phyloP scores from a whole-genome alignment of 1,284 basidiomycete species.

The Microbotryomycetes sp. region DNA sequence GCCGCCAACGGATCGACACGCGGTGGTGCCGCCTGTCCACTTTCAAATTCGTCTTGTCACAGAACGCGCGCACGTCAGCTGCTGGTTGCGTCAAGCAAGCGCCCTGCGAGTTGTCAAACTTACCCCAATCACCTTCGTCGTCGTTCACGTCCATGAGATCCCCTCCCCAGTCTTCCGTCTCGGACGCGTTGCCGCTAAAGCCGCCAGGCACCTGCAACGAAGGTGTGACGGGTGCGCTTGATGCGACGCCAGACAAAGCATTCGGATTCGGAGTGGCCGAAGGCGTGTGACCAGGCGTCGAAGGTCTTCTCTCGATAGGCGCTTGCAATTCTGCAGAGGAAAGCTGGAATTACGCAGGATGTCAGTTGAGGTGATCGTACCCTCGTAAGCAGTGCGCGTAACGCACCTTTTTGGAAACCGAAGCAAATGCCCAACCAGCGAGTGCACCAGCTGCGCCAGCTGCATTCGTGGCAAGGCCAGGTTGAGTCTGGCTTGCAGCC shows the following conservation, averaged over 20 bases:
- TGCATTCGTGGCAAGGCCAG: conserved; percentile 68
- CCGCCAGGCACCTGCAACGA: conserved; percentile 48
- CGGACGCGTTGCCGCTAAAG: conserved; percentile 48
- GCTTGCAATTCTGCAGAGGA: conserved; percentile 35
- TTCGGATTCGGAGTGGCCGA: not conserved
- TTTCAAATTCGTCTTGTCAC: conserved; percentile 28
- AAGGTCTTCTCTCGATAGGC: conserved; percentile 38
- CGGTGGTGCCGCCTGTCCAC: conserved; percentile 13
- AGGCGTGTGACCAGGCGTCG: conserved; percentile 3
- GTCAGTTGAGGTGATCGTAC: conserved; percentile 6
- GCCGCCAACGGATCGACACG: conserved; percentile 22
- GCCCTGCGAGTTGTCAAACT: conserved; percentile 39
- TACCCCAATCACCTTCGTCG: conserved; percentile 87
- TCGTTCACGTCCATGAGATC: conserved; percentile 87
- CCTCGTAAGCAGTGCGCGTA: not conserved
- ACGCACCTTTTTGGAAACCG: conserved; percentile 64
- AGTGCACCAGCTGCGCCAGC: conserved; percentile 81
- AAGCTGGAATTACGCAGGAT: conserved; percentile 52
- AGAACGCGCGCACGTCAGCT: not conserved
- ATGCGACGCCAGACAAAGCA: not conserved
- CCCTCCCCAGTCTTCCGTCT: conserved; percentile 52
- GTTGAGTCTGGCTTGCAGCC: conserved; percentile 36
- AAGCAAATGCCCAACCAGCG: conserved; percentile 90
- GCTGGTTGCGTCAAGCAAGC: not conserved
- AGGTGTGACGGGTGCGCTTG: conserved; percentile 41